Conservation (phyloP, 1,284 basidiomycete genomes). For the Puccinia polysora region DNA sequence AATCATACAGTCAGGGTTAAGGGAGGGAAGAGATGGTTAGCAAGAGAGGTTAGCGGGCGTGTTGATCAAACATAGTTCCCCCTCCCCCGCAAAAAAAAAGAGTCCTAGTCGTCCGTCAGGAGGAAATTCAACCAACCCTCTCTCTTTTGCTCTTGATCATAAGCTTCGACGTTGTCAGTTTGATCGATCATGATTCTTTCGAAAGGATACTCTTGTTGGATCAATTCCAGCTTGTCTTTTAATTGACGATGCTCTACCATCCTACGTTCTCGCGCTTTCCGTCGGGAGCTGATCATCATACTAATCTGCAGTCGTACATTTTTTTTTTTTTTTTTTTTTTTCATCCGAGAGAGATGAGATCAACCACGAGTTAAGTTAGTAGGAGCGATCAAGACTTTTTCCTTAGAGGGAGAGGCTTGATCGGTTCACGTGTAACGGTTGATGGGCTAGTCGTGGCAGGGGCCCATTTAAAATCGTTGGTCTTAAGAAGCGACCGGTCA, state of each 20-base stretch:
- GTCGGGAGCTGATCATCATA: slow-evolving; percentile 34
- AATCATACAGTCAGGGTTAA: neutral
- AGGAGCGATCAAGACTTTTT: too few relatives aligned
- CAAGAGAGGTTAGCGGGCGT: neutral
- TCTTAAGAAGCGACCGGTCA: slow-evolving; percentile 28
- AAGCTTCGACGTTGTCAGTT: neutral
- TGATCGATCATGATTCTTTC: neutral
- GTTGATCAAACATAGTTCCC: too few relatives aligned
- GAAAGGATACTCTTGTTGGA: slow-evolving; percentile 10
- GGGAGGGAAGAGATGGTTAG: neutral
- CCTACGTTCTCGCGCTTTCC: slow-evolving; percentile 13
- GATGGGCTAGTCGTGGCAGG: slow-evolving; percentile 28
- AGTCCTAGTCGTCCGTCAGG: too few relatives aligned
- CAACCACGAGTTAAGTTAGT: neutral
- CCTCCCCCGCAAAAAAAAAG: too few relatives aligned
- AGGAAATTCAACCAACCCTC: neutral
- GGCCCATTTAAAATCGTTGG: slow-evolving; percentile 22
- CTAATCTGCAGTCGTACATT: slow-evolving; percentile 20
- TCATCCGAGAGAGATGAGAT: too few relatives aligned
- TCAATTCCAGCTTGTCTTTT: slow-evolving; percentile 12
- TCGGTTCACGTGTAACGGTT: slow-evolving; percentile 25
- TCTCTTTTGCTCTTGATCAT: neutral
- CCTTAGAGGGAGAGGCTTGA: neutral
- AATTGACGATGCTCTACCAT: slow-evolving; percentile 10
- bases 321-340: too few relatives aligned